phyloP scores from a whole-genome alignment of 192 early-diverging fungal genomes.

The Podila horticola region DNA sequence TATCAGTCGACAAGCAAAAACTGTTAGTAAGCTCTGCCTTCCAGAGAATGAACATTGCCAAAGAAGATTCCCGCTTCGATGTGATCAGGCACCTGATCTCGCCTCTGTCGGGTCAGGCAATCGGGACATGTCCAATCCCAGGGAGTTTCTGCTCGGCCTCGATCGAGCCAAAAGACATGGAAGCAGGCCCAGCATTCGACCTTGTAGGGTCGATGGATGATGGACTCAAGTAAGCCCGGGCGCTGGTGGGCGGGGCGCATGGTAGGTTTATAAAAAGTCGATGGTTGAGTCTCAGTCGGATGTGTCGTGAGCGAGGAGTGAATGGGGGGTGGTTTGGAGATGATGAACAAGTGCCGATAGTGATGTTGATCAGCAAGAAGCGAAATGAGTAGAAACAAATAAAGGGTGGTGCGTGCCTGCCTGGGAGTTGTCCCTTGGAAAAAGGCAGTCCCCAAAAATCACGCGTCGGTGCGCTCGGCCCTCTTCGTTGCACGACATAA shows the following conservation, averaged over 20 bases:
- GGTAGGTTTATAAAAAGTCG: background rate
- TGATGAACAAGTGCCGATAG: background rate
- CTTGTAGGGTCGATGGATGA: slow-evolving; percentile 28
- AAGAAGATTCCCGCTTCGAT: background rate
- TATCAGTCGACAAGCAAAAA: slow-evolving; percentile 1
- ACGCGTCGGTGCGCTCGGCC: background rate
- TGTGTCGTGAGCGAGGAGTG: no score
- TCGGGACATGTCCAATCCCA: slow-evolving; percentile 44
- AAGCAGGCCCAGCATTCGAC: slow-evolving; percentile 45
- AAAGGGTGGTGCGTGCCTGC: no score
- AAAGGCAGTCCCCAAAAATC: background rate
- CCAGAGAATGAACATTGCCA: background rate
- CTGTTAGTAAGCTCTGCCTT: background rate
- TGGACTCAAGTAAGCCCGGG: slow-evolving; percentile 28
- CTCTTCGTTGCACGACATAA: background rate
- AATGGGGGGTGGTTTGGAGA: background rate
- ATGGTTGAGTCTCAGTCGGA: background rate
- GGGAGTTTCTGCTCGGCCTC: slow-evolving; percentile 16
- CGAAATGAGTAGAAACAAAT: no score
- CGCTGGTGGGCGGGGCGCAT: slow-evolving; percentile 19
- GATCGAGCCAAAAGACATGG: slow-evolving; percentile 31
- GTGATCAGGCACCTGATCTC: slow-evolving; percentile 16
- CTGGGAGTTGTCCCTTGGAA: no score
- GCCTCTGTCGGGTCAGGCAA: slow-evolving; percentile 29
- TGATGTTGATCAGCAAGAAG: no score